Conservation (phyloP, 345 rosid genomes). For the Brassica juncea region DNA sequence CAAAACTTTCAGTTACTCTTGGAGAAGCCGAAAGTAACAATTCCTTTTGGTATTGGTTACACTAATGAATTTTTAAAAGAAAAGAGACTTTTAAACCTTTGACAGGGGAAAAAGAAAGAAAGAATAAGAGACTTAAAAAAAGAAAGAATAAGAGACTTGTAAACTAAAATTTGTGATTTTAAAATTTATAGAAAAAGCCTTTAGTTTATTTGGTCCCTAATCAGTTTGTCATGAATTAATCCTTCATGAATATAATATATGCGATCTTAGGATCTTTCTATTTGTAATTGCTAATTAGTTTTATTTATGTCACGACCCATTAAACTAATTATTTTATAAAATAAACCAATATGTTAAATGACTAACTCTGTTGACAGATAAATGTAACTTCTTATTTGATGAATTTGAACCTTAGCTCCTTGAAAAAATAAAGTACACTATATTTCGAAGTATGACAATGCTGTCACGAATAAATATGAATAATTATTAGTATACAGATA, state of each 20-base stretch:
- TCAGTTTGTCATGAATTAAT: background rate
- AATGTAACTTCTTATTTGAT: background rate
- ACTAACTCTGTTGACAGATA: too few species aligned
- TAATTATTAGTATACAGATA: background rate
- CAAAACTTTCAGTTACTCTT: background rate
- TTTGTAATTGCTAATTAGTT: background rate
- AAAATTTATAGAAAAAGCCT: background rate
- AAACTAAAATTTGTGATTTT: background rate
- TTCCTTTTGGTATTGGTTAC: background rate
- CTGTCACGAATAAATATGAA: background rate
- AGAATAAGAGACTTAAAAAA: background rate
- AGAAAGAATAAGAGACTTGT: background rate
- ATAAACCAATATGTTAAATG: too few species aligned
- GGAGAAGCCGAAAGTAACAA: background rate
- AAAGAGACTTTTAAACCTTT: background rate
- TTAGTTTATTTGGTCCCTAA: background rate
- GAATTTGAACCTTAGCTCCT: background rate
- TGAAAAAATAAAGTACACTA: background rate
- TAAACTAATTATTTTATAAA: background rate
- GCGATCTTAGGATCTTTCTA: background rate
- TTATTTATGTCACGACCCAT: background rate
- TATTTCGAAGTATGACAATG: background rate
- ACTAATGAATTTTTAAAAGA: background rate
- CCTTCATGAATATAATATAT: background rate
- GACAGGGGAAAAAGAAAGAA: background rate